Evolutionary conservation across 495 filamentous ascomycete genomes (phyloP).

Genomic region (Astrothelium macrocarpum): DNA sequence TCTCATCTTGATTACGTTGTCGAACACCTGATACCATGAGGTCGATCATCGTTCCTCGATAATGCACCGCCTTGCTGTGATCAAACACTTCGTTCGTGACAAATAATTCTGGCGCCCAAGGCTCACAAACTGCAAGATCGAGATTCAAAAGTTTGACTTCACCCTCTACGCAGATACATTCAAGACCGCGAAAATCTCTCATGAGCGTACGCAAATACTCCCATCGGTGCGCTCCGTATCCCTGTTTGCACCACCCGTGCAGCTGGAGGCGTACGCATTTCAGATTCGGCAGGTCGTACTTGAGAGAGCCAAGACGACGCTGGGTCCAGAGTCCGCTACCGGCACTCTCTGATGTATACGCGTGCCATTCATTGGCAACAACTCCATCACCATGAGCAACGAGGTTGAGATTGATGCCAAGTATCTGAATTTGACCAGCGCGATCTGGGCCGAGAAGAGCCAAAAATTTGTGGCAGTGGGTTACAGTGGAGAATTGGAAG

Average conservation of each 20-base stretch:
- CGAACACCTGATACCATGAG: neutral
- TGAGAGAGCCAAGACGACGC: neutral
- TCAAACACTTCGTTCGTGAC: neutral
- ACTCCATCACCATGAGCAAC: neutral
- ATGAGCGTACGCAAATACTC: neutral
- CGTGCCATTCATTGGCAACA: neutral
- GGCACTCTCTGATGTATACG: neutral
- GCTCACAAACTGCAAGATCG: neutral
- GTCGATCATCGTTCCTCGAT: neutral
- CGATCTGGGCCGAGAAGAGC: neutral
- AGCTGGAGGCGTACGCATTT: neutral
- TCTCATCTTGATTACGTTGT: neutral
- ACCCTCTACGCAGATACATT: neutral
- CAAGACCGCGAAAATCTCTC: neutral
- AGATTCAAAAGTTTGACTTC: neutral
- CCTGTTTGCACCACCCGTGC: neutral
- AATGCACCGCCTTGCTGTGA: neutral
- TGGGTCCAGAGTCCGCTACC: neutral
- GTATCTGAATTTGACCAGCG: neutral
- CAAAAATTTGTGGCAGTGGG: constrained; percentile 13
- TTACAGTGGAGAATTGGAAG: constrained; percentile 20
- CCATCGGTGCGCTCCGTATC: neutral
- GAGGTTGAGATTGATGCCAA: neutral
- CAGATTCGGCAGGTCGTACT: neutral
- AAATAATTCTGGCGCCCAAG: constrained; percentile 1